phyloP scores from a whole-genome alignment of 306 rosid genomes.

The Vigna nakashimae region DNA sequence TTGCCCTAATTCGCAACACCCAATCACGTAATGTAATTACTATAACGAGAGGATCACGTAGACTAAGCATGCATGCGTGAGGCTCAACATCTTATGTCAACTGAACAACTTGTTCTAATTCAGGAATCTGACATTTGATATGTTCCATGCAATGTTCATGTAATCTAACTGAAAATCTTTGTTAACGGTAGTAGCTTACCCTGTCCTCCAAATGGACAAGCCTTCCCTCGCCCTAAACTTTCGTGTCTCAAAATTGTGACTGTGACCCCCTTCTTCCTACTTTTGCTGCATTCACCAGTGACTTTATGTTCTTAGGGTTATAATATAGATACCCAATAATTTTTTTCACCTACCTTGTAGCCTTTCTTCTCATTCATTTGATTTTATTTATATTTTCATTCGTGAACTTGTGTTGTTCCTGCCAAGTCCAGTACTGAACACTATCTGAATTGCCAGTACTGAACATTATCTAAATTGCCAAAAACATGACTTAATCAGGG shows the following conservation, averaged over 20 bases:
- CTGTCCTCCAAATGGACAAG: not conserved
- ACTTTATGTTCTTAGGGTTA: not conserved
- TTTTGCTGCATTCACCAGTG: not conserved
- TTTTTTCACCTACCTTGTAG: not conserved
- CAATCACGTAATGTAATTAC: not conserved
- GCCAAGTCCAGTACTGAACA: not conserved
- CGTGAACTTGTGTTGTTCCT: constrained; percentile 33
- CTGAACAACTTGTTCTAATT: not conserved
- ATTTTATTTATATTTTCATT: constrained; percentile 5
- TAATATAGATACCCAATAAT: not conserved
- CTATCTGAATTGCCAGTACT: constrained; percentile 22
- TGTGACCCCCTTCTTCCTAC: not conserved
- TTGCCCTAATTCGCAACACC: not conserved
- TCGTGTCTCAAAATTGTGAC: not conserved
- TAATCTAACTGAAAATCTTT: not conserved
- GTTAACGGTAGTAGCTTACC: not conserved
- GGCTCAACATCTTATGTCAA: not conserved
- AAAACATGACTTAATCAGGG: constrained; percentile 55
- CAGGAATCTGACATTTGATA: not conserved
- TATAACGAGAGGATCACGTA: not conserved
- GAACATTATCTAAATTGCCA: constrained; percentile 27
- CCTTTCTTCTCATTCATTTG: not conserved
- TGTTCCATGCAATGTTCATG: not conserved
- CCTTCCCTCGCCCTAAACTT: not conserved
- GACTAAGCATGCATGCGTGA: not conserved